A percentile compares a stretch with the other conserved stretches of the same genome.
Conservation (phyloP, 2,329 filamentous ascomycete species). For the Cladosporium austrohemisphaericum region DNA sequence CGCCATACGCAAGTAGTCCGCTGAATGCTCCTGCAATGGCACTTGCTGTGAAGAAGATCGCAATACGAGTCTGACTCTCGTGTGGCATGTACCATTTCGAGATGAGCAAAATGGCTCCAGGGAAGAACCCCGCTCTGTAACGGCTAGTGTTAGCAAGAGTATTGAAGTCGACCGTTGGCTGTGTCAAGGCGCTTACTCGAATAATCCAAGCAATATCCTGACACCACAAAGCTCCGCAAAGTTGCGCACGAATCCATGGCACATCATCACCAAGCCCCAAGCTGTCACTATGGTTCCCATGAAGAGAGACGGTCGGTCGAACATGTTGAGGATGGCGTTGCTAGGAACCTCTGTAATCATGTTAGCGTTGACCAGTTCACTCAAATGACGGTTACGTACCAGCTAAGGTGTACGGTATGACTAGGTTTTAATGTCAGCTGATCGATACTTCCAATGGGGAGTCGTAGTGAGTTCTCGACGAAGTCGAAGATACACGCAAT, state of each 20-base stretch:
- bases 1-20: conserved; percentile 49
- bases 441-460: too few species aligned
- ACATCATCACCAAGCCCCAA: conserved; percentile 32
- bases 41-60: conserved; percentile 28
- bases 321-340: conserved; percentile 43
- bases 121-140: conserved; percentile 57
- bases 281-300: conserved; percentile 35
- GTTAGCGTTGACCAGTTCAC: conserved; percentile 26
- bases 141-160: conserved; percentile 39
- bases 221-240: conserved; percentile 32
- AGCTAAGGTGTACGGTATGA: conserved; percentile 8
- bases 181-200: conserved; percentile 23
- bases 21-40: conserved; percentile 49
- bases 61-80: conserved; percentile 31
- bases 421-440: background rate
- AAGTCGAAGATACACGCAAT: too few species aligned
- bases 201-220: conserved; percentile 38
- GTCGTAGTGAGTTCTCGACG: too few species aligned
- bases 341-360: conserved; percentile 44
- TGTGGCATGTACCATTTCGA: conserved; percentile 33
- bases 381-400: background rate
- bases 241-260: conserved; percentile 48
- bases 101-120: conserved; percentile 33
- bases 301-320: conserved; percentile 42
- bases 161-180: too few species aligned